Base-by-base conservation (phyloP, 352 stramenopile genomes). In the Phytophthora meadii region DNA sequence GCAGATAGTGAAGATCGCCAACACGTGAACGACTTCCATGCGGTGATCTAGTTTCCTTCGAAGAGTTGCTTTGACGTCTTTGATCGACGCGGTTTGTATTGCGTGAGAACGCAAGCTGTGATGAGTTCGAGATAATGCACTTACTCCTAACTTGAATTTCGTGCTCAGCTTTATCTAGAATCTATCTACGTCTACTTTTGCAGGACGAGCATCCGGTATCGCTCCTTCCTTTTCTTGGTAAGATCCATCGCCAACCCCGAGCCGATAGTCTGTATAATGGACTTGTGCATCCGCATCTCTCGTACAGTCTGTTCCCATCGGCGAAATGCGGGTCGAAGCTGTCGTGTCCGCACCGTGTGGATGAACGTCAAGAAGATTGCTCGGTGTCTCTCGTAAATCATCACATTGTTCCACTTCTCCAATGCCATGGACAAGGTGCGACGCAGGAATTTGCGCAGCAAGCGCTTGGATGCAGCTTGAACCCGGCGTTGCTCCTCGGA, bases 121-220 rank as follows among this genome's bases (percentile, higher is more conserved):
- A 15, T 19, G n/a, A 42, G 49, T 46, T n/a, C 19, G 45, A 19
- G 30, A 44, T 40, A 62, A 62, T 46, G 44, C 54, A 62, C 32
- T 54, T 54, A 40, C 42, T 62, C 46, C 44, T 41, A 52, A 54
- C 39, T 25, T 25, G 8, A 25, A 25, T 57, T 36, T 42, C 25
- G 25, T 63, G 55, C 11, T 27, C 30, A 49, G 44, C 39, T 49
- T 8, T 27, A 9, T 17, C 10, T 32, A 49, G 42, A 8, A 54
- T 30, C n/a, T 24, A 37, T 1, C 7, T 6, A 6, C 49, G 9
- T 7, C 70, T 64, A 91, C 46, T 91, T 91, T 45, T 91, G 82
- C 50, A 89, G 49, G 36, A 88, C 82, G 3, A 89, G 74, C 72
- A 88, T 88, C 34, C 79, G 72, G 28, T 91, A 91, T 6, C 81